Percentiles rank a stretch among this genome's conserved stretches.
These are phyloP conservation scores for Plantago coronopus DNA, from an alignment of 305 asterid genomes.

Conservation along the genomic window DNA sequence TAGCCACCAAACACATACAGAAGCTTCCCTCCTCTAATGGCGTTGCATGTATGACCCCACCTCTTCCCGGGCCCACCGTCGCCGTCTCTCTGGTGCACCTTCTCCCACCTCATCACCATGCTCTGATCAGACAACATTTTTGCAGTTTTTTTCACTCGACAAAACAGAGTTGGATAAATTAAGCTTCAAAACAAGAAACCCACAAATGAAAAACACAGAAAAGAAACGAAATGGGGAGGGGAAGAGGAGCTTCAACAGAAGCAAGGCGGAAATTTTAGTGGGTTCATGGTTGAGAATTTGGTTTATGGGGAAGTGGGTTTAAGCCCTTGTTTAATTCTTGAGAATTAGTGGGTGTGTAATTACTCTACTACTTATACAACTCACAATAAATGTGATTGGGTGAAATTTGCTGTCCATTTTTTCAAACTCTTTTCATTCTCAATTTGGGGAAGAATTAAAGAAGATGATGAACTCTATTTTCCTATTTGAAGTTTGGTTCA, in stretches of 20 bases:
- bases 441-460: neutral
- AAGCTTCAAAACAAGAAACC: neutral
- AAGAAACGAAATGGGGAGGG: neutral
- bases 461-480: neutral
- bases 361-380: conserved; percentile 26
- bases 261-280: neutral
- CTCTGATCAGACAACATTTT: conserved; percentile 13
- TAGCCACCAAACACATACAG: conserved; percentile 91
- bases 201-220: neutral
- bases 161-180: neutral
- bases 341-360: conserved; percentile 22
- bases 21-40: conserved; percentile 77
- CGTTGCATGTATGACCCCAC: conserved; percentile 99
- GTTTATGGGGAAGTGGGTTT: conserved; percentile 35
- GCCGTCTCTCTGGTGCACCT: conserved; percentile 44
- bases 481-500: too few species aligned
- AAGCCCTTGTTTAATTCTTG: conserved; percentile 24
- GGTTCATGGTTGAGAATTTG: conserved; percentile 13
- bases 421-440: neutral
- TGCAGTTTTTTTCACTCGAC: neutral
- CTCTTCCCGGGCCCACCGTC: conserved; percentile 82
- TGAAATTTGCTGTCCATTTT: neutral
- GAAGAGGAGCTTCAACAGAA: neutral
- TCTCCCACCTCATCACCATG: conserved; percentile 83
- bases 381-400: neutral